phyloP scores from a whole-genome alignment of 1,284 basidiomycete species.

The Acaromyces ingoldii region DNA sequence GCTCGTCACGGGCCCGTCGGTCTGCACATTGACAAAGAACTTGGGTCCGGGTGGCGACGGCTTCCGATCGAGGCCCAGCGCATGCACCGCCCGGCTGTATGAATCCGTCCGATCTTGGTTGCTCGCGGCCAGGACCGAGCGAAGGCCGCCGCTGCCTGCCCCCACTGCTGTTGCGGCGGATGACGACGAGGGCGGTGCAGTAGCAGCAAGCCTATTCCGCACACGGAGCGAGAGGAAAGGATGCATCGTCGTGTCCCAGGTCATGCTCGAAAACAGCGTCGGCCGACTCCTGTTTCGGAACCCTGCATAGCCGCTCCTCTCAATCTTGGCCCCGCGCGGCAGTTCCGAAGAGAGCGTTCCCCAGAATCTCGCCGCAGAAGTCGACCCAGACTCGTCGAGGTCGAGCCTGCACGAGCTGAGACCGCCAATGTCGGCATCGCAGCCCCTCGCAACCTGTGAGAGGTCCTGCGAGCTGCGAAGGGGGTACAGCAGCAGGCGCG shows the following conservation, averaged over 20 bases:
- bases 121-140: not conserved
- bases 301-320: slow-evolving; percentile 62
- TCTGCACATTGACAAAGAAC: slow-evolving; percentile 75
- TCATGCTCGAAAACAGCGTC: slow-evolving; percentile 73
- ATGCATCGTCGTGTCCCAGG: slow-evolving; percentile 73
- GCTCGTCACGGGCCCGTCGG: slow-evolving; percentile 60
- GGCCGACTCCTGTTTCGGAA: slow-evolving; percentile 66
- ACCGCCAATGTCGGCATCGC: slow-evolving; percentile 79
- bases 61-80: slow-evolving; percentile 26
- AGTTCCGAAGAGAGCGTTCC: slow-evolving; percentile 51
- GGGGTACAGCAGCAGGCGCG: slow-evolving; percentile 29
- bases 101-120: slow-evolving; percentile 11
- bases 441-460: slow-evolving; percentile 63
- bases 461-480: slow-evolving; percentile 24
- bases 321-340: slow-evolving; percentile 40
- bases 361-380: slow-evolving; percentile 45
- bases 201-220: slow-evolving; percentile 52
- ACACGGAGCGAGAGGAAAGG: slow-evolving; percentile 72
- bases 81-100: slow-evolving; percentile 40
- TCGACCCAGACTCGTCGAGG: slow-evolving; percentile 27
- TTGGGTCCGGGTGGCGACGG: slow-evolving; percentile 47
- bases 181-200: slow-evolving; percentile 6
- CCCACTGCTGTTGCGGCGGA: not conserved
- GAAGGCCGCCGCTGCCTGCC: not conserved
- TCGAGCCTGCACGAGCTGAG: slow-evolving; percentile 59